phyloP scores from a whole-genome alignment of 2,329 filamentous ascomycete genomes.

The Leptographium wingfieldii region DNA sequence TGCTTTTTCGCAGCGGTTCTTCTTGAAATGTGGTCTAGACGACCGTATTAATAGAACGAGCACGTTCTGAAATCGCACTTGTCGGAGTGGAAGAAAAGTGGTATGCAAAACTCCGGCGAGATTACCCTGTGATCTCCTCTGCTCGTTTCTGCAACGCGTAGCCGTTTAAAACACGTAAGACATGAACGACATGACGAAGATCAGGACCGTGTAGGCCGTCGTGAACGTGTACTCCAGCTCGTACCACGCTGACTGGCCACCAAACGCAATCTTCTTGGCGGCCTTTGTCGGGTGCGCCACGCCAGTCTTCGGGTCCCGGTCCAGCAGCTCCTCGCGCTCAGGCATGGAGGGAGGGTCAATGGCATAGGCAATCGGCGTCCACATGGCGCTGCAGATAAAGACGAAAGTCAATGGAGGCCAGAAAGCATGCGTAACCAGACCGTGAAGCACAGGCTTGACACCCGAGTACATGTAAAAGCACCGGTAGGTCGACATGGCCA shows the following conservation, averaged over 20 bases:
- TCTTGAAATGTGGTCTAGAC: background rate
- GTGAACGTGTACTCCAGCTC: constrained; percentile 40
- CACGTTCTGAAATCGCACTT: background rate
- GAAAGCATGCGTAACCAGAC: constrained; percentile 45
- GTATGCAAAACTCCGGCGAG: background rate
- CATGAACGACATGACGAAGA: constrained; percentile 28
- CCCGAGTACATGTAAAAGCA: constrained; percentile 28
- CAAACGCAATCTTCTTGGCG: constrained; percentile 35
- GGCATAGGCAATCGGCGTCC: constrained; percentile 47
- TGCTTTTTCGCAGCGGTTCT: background rate
- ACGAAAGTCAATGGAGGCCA: constrained; percentile 49
- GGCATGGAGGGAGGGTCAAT: constrained; percentile 46
- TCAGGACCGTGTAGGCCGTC: constrained; percentile 34
- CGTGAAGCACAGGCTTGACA: constrained; percentile 41
- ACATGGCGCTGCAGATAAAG: constrained; percentile 39
- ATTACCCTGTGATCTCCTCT: background rate
- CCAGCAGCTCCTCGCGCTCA: constrained; percentile 43
- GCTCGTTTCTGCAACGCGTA: background rate
- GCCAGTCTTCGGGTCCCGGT: constrained; percentile 39
- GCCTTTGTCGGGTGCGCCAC: constrained; percentile 33
- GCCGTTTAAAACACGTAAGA: background rate
- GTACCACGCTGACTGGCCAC: constrained; percentile 40
- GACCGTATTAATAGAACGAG: background rate
- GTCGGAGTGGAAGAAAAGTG: background rate
- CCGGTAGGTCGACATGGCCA: constrained; percentile 30